Conservation (phyloP, 75 land plant genomes). For the Larix kaempferi region DNA sequence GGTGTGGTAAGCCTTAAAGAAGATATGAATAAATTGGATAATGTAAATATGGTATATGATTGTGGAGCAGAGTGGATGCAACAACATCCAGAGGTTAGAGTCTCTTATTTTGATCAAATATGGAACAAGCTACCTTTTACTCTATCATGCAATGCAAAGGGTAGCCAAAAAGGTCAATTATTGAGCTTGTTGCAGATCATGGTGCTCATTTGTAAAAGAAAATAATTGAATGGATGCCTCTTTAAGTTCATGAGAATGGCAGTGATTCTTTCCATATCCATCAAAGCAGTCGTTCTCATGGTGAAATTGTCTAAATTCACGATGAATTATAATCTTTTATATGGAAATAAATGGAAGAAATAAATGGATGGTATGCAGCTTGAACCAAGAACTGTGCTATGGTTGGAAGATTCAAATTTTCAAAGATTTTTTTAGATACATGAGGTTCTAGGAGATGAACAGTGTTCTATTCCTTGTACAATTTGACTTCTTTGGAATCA, state of each 20-base stretch:
- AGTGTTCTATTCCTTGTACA: constrained; percentile 41
- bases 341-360: constrained; percentile 17
- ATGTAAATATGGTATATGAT: constrained; percentile 36
- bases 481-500: constrained; percentile 45
- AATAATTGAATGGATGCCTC: constrained; percentile 42
- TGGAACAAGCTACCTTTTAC: constrained; percentile 57
- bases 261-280: constrained; percentile 20
- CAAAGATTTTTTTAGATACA: constrained; percentile 31
- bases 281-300: constrained; percentile 21
- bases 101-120: constrained; percentile 41
- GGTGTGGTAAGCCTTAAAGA: constrained; percentile 29
- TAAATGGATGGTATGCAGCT: constrained; percentile 62
- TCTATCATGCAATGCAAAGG: constrained; percentile 67
- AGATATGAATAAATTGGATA: constrained; percentile 57
- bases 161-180: constrained; percentile 52
- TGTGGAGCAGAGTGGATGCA: constrained; percentile 61
- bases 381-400: constrained; percentile 42
- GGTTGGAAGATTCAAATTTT: not conserved
- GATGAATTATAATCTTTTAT: constrained; percentile 16
- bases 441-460: constrained; percentile 37
- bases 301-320: constrained; percentile 50
- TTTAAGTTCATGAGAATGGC: constrained; percentile 46
- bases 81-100: constrained; percentile 37
- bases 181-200: constrained; percentile 62
- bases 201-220: constrained; percentile 53